These are phyloP conservation scores for Tylopilus rubrobrunneus DNA, from an alignment of 768 basidiomycete genomes.

Conservation along the genomic window DNA sequence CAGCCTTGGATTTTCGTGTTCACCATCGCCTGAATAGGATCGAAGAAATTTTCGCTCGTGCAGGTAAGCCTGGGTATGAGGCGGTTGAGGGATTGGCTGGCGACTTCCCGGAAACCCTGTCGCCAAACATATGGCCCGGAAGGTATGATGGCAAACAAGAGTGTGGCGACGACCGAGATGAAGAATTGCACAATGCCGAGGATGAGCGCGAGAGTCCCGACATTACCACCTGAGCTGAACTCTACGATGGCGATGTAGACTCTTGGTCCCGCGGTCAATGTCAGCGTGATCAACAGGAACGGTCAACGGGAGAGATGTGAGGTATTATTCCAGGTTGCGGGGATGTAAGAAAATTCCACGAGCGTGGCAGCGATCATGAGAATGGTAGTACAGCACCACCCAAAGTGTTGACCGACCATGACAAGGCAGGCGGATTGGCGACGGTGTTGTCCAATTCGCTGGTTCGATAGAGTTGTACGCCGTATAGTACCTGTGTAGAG, in stretches of 20 bases:
- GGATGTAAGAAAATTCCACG: conserved; percentile 95
- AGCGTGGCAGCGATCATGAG: conserved; percentile 97
- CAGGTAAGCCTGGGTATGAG: conserved; percentile 73
- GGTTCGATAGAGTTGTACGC: conserved; percentile 82
- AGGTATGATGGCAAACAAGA: conserved; percentile 88
- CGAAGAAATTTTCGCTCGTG: conserved; percentile 70
- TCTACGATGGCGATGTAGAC: conserved; percentile 92
- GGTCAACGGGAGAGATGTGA: conserved; percentile 92
- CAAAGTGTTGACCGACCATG: conserved; percentile 90
- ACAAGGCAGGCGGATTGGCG: conserved; percentile 68
- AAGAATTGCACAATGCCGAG: conserved; percentile 96
- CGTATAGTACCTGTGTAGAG: conserved; percentile 95
- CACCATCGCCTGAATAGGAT: conserved; percentile 90
- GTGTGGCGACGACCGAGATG: conserved; percentile 81
- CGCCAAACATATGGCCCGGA: conserved; percentile 98
- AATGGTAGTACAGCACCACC: conserved; percentile 91
- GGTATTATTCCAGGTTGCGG: conserved; percentile 98
- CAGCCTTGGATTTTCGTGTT: conserved; percentile 95
- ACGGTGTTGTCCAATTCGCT: conserved; percentile 31
- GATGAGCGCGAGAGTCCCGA: conserved; percentile 79
- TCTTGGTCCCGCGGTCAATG: conserved; percentile 87
- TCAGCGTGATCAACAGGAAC: conserved; percentile 84
- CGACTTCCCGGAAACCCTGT: conserved; percentile 93
- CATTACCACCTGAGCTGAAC: conserved; percentile 47
- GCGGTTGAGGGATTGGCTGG: conserved; percentile 98